Conservation (phyloP, 2,329 filamentous ascomycete species). For the Hypoxylon sp. region DNA sequence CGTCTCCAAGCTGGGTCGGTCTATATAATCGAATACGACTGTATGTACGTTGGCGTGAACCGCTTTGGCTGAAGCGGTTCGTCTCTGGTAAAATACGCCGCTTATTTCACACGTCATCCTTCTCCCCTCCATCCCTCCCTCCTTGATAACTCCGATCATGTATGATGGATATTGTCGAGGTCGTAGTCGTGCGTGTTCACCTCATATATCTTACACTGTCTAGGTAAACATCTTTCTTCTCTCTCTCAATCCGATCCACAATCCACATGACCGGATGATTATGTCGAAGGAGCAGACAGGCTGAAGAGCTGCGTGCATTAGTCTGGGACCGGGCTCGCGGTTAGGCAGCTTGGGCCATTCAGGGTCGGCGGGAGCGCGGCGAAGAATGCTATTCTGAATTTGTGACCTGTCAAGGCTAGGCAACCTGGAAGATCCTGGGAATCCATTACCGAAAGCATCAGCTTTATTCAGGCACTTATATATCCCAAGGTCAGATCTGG, state of each 20-base stretch:
- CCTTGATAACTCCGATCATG: slow-evolving; percentile 19
- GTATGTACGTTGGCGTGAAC: slow-evolving; percentile 14
- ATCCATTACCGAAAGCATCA: slow-evolving; percentile 15
- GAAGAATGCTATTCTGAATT: slow-evolving; percentile 29
- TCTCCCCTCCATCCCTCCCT: not conserved
- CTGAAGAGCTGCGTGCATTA: slow-evolving; percentile 24
- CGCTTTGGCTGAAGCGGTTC: slow-evolving; percentile 25
- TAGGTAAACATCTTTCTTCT: not conserved
- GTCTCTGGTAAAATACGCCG: slow-evolving; percentile 4
- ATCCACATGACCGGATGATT: slow-evolving; percentile 30
- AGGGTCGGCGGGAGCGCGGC: slow-evolving; percentile 12
- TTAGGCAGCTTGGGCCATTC: slow-evolving; percentile 24
- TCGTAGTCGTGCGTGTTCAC: not conserved
- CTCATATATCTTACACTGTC: slow-evolving; percentile 1
- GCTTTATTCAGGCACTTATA: slow-evolving; percentile 13
- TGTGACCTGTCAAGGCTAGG: slow-evolving; percentile 28
- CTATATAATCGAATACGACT: slow-evolving; percentile 20
- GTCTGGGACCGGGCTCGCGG: slow-evolving; percentile 23
- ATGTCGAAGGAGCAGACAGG: slow-evolving; percentile 35
- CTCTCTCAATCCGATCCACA: slow-evolving; percentile 5
- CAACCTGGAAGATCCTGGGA: slow-evolving; percentile 31
- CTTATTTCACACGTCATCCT: slow-evolving; percentile 23
- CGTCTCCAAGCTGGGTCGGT: not conserved
- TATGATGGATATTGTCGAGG: not conserved
- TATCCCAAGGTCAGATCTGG: too few species aligned